Evolutionary conservation across 805 yeast genomes (phyloP).

Genomic region (Hemisphaericaspora nanyangensis): DNA sequence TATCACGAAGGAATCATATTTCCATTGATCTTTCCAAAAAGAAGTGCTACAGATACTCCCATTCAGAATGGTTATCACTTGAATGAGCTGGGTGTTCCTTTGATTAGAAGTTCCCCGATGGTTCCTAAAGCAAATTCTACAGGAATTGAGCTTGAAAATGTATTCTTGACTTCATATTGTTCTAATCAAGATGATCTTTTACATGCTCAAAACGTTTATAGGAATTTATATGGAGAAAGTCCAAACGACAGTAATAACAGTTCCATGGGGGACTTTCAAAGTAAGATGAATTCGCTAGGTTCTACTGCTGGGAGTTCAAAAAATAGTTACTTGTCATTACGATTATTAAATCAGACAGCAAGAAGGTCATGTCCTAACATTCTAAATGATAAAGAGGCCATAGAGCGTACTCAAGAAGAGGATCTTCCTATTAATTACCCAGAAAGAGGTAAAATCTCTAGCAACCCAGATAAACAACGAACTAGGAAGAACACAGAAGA

Average conservation of each 20-base stretch:
- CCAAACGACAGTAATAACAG: conserved; percentile 5
- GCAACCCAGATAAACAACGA: neutral
- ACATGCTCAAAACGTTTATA: conserved; percentile 5
- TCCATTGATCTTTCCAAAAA: neutral
- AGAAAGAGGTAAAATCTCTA: neutral
- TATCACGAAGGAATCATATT: neutral
- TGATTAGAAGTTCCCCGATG: conserved; percentile 14
- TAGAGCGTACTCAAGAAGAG: neutral
- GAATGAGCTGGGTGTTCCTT: neutral
- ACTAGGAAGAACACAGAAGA: neutral
- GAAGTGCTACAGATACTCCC: neutral
- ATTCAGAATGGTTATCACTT: neutral
- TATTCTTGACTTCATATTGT: conserved; percentile 18
- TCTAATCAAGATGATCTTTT: conserved; percentile 6
- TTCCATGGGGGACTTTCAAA: neutral
- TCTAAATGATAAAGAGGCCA: neutral
- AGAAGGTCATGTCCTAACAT: neutral
- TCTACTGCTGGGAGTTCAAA: neutral
- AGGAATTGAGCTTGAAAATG: conserved; percentile 16
- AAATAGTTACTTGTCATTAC: neutral
- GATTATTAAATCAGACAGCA: neutral
- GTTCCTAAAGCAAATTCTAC: conserved; percentile 7
- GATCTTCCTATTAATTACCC: neutral
- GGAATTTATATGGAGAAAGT: conserved; percentile 7
- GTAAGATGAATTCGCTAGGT: neutral